Evolutionary conservation across 805 yeast genomes (phyloP), one percentile per base, ranked within the genome.

Genomic region (Yarrowia sp.): DNA sequence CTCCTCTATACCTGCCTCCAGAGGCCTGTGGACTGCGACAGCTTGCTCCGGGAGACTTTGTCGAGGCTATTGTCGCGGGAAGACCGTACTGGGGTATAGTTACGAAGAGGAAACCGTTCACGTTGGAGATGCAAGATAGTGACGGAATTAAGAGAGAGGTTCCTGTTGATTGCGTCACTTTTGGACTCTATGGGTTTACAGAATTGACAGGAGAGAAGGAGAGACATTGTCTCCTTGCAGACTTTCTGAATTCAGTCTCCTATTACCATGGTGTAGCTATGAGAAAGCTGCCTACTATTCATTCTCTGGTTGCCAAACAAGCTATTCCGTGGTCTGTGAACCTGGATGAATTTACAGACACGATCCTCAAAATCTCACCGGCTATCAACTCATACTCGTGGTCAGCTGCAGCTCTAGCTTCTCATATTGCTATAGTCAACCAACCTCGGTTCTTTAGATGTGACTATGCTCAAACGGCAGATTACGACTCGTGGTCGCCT

Each of bases 401-500:
- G 53, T 36, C 66, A 2, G 66, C 66, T 24, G 66, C 66, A 9
- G 43, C 55, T 15, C 38, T 61, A 7, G 66, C 66, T 19, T 9
- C 44, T 1, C 66, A 61, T 7, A 61, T 61, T 9, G 13, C 46
- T 4, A 19, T 61, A 7, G 38, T 47, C 24, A 61, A 61, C 36
- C 39, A 52, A 10, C 66, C 66, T 2, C 44, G 53, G 5, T 46
- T 7, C 24, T 61, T 61, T 20, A 36, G 17, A 15, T 61, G 66
- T 12, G 66, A 61, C 38, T 61, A 61, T 15, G 66, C 66, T 7
- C 55, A 46, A 38, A 47, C 55, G 8, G 53, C 66, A 19, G 66
- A 61, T 10, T 61, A 61, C 30, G 66, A 61, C 44, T 46, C 66
- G n/a, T 61, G 66, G 66, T 61, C 66, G 9, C 66, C 66, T 6